These are phyloP conservation scores for Meyerozyma smithsonii DNA, from an alignment of 1,139 yeast species.

Conservation along the genomic window DNA sequence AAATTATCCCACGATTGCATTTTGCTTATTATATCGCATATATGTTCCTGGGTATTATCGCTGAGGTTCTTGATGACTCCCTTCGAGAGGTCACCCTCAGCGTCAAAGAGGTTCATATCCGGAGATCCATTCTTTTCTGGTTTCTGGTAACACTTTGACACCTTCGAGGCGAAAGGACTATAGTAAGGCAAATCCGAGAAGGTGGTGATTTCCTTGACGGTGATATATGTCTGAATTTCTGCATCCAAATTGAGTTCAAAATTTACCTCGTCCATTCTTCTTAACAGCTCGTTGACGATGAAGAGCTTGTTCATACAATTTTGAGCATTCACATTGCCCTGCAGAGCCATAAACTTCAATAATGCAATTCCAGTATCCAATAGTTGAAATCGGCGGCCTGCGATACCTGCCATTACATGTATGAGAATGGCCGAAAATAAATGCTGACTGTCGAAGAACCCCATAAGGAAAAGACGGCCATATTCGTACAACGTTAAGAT, in stretches of 20 bases:
- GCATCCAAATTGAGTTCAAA: conserved; percentile 15
- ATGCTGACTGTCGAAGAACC: conserved; percentile 53
- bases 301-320: conserved; percentile 21
- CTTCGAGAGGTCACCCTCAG: neutral
- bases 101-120: neutral
- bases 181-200: conserved; percentile 7
- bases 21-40: conserved; percentile 16
- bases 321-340: conserved; percentile 41
- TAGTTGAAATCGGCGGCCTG: conserved; percentile 24
- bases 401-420: conserved; percentile 34
- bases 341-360: conserved; percentile 34
- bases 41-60: conserved; percentile 7
- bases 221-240: conserved; percentile 11
- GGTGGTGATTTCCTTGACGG: conserved; percentile 2
- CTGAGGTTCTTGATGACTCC: conserved; percentile 4
- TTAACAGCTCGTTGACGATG: conserved; percentile 16
- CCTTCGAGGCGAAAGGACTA: conserved; percentile 8
- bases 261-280: conserved; percentile 18
- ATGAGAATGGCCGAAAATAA: conserved; percentile 41
- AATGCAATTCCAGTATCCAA: conserved; percentile 31
- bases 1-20: conserved; percentile 24
- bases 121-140: neutral
- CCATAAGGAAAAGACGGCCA: conserved; percentile 37
- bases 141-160: neutral
- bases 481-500: conserved; percentile 30